Base-by-base conservation (phyloP, 2,329 filamentous ascomycete genomes). In the Trichoderma simmonsii region DNA sequence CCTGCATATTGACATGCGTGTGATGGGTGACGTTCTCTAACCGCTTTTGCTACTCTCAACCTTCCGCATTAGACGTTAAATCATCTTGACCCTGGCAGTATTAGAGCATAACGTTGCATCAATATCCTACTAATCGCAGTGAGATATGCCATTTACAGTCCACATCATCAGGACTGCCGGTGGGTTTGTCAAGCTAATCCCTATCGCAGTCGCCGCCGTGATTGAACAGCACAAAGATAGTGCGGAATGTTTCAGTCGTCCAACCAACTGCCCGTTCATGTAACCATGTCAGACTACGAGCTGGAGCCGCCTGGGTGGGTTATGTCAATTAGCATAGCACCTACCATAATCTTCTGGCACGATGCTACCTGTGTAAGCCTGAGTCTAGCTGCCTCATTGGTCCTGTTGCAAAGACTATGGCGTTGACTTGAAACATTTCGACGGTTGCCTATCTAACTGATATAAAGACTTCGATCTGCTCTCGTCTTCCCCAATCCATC, bases 61-160 rank as follows among this genome's bases (percentile, higher is more conserved):
- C 66, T 69, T 69, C 66, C 66, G 28, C n/a, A 69, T 69, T 61
- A 3, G 66, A 26, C 24, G 14, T 61, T 15, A 26, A 30, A 67
- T 43, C 21, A 14, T 26, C 12, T 11, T 4, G 6, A 26, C 34
- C 56, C 66, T 24, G 36, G 36, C 56, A 12, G 59, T 14, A 26
- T n/a, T 51, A 59, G 12, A 61, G 56, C 56, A 69, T 69, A 69
- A 69, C 66, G 66, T 69, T 69, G 66, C 66, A 69, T 69, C 66
- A n/a, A 34, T 14, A 34, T 48, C n/a, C 32, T 61, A n/a, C 30
- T 21, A 57, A 69, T 60, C n/a, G 56, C 18, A 26, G 32, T 26
- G 28, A 65, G 36, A 48, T 60, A 69, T 69, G 14, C 28, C 66
- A 56, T 48, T 61, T 69, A n/a, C 28, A 48, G 43, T 18, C 56